Percentiles rank a stretch among this genome's conserved stretches.
Conservation (phyloP, 208 protist species). For the Leishmania guyanensis region DNA sequence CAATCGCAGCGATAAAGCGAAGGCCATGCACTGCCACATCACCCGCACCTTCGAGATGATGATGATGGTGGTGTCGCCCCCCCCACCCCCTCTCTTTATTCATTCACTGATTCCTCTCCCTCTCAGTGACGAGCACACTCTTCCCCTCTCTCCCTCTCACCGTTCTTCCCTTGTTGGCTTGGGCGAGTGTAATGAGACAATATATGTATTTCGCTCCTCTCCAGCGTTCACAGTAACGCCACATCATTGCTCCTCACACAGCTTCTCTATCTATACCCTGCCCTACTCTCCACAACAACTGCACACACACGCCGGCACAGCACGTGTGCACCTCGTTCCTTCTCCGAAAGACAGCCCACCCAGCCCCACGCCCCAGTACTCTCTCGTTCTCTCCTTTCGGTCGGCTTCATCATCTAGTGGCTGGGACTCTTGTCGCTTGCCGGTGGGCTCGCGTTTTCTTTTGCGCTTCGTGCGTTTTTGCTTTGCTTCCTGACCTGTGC, state of each 20-base stretch:
- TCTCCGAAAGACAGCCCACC: no score
- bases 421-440: neutral
- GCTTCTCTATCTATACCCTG: neutral
- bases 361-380: no score
- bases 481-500: no score
- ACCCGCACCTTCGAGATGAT: no score
- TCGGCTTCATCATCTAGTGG: neutral
- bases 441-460: neutral
- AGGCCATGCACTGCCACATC: neutral
- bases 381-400: no score
- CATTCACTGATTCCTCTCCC: neutral
- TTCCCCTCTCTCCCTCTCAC: neutral
- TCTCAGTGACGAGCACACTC: neutral
- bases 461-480: neutral
- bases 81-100: no score
- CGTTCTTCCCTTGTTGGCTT: neutral
- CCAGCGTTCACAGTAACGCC: neutral
- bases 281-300: neutral
- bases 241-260: neutral
- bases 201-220: neutral
- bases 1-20: neutral
- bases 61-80: no score
- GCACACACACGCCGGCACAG: neutral
- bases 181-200: neutral
- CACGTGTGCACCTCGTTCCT: neutral